Conservation (phyloP, 345 rosid genomes). For the Odontarrhena argentea region DNA sequence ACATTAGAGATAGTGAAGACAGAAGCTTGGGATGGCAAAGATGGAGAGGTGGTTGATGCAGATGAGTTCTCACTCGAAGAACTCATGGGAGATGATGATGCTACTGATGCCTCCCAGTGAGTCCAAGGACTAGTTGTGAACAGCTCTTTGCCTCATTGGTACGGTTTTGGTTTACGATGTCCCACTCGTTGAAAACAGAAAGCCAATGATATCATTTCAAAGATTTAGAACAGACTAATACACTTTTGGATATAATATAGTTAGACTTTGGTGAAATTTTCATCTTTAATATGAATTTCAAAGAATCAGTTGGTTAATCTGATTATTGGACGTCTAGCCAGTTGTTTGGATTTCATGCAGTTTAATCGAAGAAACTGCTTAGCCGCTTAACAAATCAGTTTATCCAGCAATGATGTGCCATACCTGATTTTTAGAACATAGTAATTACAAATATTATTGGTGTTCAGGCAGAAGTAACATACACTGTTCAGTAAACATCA, state of each 20-base stretch:
- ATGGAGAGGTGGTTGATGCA: constrained; percentile 79
- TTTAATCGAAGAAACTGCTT: no score
- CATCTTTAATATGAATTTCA: background rate
- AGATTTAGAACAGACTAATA: background rate
- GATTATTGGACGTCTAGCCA: background rate
- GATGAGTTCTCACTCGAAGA: constrained; percentile 95
- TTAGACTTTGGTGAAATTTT: background rate
- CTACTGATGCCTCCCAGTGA: constrained; percentile 35
- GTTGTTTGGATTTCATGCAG: background rate
- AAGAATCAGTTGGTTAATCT: background rate
- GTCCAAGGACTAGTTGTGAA: constrained; percentile 58
- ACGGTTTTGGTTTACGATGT: constrained; percentile 20
- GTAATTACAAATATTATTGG: constrained; percentile 16
- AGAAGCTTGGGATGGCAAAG: constrained; percentile 94
- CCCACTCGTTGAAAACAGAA: constrained; percentile 1
- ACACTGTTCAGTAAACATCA: constrained; percentile 18
- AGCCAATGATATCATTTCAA: background rate
- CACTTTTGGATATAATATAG: background rate
- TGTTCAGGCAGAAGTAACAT: constrained; percentile 12
- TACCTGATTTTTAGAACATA: background rate
- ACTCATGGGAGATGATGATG: constrained; percentile 68
- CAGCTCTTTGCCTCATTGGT: constrained; percentile 11
- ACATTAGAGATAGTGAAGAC: constrained; percentile 52
- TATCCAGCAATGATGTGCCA: background rate
- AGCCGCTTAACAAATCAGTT: no score